These are phyloP conservation scores for Calendula officinalis DNA, from an alignment of 129 eudicot species.

Conservation along the genomic window DNA sequence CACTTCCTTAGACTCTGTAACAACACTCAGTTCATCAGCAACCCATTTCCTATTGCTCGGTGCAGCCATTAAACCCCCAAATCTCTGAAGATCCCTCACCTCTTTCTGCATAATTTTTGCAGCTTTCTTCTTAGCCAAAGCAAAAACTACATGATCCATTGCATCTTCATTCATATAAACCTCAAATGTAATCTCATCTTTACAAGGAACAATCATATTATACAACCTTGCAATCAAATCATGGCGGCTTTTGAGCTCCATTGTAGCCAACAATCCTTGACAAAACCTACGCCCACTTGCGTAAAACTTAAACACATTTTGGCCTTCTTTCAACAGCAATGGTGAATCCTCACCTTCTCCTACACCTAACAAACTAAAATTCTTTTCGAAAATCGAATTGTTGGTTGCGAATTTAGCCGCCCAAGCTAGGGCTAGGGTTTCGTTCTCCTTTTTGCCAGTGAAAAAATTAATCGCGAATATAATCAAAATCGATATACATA, in stretches of 20 bases:
- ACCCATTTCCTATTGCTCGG: slow-evolving; percentile 83
- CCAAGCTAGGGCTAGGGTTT: slow-evolving; percentile 85
- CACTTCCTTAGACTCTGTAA: slow-evolving; percentile 87
- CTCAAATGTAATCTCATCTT: slow-evolving; percentile 87
- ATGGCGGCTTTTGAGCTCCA: slow-evolving; percentile 87
- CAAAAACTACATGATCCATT: slow-evolving; percentile 88
- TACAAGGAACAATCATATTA: slow-evolving; percentile 72
- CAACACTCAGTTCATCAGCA: slow-evolving; percentile 59
- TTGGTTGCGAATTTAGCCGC: slow-evolving; percentile 61
- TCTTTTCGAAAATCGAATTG: slow-evolving; percentile 70
- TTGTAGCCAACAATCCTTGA: slow-evolving; percentile 72
- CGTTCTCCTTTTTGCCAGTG: slow-evolving; percentile 73
- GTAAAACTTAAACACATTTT: slow-evolving; percentile 74
- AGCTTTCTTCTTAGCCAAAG: slow-evolving; percentile 74
- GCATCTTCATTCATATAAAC: slow-evolving; percentile 96
- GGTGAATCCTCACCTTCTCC: slow-evolving; percentile 90
- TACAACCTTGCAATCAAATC: slow-evolving; percentile 79
- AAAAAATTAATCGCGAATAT: slow-evolving; percentile 59
- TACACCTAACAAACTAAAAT: slow-evolving; percentile 76
- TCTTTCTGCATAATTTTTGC: slow-evolving; percentile 81
- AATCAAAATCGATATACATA: slow-evolving; percentile 46
- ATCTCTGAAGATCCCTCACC: slow-evolving; percentile 74
- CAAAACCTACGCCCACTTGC: slow-evolving; percentile 90
- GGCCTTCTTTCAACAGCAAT: slow-evolving; percentile 77
- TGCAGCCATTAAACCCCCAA: slow-evolving; percentile 53